Percentiles rank a stretch among this genome's conserved stretches.
These are phyloP conservation scores for Clonostachys rhizophaga DNA, from an alignment of 2,329 filamentous ascomycete genomes.

Conservation along the genomic window DNA sequence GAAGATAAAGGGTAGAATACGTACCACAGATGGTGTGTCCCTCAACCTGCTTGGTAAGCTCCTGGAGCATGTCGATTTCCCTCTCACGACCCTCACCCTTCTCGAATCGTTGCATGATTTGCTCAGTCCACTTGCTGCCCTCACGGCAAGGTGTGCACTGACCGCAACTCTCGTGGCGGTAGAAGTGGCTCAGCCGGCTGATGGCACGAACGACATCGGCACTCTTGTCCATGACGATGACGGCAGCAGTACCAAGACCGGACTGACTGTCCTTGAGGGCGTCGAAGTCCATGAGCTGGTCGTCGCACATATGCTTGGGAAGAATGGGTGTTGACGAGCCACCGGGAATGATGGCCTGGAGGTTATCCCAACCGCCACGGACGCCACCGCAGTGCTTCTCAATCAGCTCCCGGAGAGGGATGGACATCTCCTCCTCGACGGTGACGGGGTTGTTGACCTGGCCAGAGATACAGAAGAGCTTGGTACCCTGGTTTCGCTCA, in stretches of 20 bases:
- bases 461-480: slow-evolving; percentile 97
- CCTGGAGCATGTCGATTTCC: slow-evolving; percentile 99
- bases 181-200: slow-evolving; percentile 89
- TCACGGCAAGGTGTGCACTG: slow-evolving; percentile 99
- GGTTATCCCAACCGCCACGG: slow-evolving; percentile 94
- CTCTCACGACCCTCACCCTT: slow-evolving; percentile 81
- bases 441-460: slow-evolving; percentile 98
- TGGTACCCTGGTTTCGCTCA: slow-evolving; percentile 94
- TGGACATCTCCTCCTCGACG: slow-evolving; percentile 99
- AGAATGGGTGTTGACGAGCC: slow-evolving; percentile 96
- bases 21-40: slow-evolving; percentile 96
- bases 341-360: slow-evolving; percentile 90
- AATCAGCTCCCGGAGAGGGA: slow-evolving; percentile 90
- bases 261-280: slow-evolving; percentile 96
- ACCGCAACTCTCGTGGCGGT: slow-evolving; percentile 96
- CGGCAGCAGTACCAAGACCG: slow-evolving; percentile 92
- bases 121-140: slow-evolving; percentile 97
- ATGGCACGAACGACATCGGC: slow-evolving; percentile 95
- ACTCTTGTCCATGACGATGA: slow-evolving; percentile 99
- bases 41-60: slow-evolving; percentile 98
- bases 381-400: slow-evolving; percentile 98
- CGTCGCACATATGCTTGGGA: slow-evolving; percentile 83
- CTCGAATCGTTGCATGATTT: slow-evolving; percentile 98
- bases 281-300: slow-evolving; percentile 99
- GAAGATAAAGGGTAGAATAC: slow-evolving; percentile 13